Conservation (phyloP, 129 eudicot species). For the Flaveria brownii region DNA sequence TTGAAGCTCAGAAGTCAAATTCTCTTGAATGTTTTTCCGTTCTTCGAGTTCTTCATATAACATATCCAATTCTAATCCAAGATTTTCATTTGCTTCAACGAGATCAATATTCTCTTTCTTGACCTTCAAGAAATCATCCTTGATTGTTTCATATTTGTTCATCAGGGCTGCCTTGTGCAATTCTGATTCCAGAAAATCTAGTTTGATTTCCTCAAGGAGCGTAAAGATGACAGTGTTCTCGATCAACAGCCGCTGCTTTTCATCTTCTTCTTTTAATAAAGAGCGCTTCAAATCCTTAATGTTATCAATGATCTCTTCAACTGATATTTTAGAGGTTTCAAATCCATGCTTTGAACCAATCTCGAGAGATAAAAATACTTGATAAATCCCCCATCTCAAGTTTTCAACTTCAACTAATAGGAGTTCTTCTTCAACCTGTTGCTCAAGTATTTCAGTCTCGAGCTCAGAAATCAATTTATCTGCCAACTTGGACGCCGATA, state of each 20-base stretch:
- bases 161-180: conserved; percentile 41
- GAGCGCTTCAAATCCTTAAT: conserved; percentile 52
- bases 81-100: conserved; percentile 44
- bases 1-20: conserved; percentile 62
- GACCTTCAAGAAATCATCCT: conserved; percentile 44
- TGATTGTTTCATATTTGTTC: conserved; percentile 37
- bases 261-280: conserved; percentile 51
- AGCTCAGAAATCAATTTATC: conserved; percentile 77
- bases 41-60: conserved; percentile 61
- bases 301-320: conserved; percentile 45
- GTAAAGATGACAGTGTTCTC: conserved; percentile 69
- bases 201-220: conserved; percentile 38
- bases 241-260: conserved; percentile 54
- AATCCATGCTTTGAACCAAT: conserved; percentile 30
- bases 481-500: conserved; percentile 69
- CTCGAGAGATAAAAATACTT: conserved; percentile 62
- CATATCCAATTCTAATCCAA: conserved; percentile 57
- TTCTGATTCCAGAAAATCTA: conserved; percentile 34
- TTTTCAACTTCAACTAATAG: conserved; percentile 76
- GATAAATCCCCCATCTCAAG: conserved; percentile 69
- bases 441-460: conserved; percentile 85
- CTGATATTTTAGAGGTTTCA: conserved; percentile 30
- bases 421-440: conserved; percentile 84
- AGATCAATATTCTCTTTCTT: conserved; percentile 38
- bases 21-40: conserved; percentile 45